phyloP scores from a whole-genome alignment of 805 yeast species.

The Ogataea nitratoaversa region DNA sequence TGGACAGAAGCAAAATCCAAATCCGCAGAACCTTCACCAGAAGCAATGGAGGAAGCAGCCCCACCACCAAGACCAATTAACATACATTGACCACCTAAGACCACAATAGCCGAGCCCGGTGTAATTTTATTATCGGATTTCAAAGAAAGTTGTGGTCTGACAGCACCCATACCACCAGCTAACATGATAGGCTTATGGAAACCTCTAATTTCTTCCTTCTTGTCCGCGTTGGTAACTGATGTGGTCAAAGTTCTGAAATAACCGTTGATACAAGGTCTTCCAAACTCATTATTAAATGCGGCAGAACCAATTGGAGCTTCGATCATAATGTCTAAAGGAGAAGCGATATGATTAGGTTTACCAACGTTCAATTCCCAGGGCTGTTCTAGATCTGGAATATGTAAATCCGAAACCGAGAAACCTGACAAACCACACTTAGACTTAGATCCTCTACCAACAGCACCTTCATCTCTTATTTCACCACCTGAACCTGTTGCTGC shows the following conservation, averaged over 20 bases:
- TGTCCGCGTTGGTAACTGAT: constrained; percentile 56
- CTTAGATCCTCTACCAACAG: constrained; percentile 97
- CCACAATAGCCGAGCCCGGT: constrained; percentile 88
- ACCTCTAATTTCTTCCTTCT: constrained; percentile 78
- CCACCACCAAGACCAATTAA: constrained; percentile 99
- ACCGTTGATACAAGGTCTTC: constrained; percentile 96
- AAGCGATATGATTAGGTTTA: constrained; percentile 88
- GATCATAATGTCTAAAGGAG: constrained; percentile 89
- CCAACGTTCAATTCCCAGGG: constrained; percentile 96
- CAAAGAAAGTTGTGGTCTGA: constrained; percentile 87
- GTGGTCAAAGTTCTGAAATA: constrained; percentile 95
- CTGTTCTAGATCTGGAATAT: constrained; percentile 78
- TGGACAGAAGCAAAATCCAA: constrained; percentile 98
- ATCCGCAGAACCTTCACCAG: constrained; percentile 94
- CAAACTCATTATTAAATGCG: constrained; percentile 97
- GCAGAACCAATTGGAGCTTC: constrained; percentile 98
- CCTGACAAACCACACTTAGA: constrained; percentile 96
- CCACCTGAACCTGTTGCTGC: constrained; percentile 99
- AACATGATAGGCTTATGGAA: constrained; percentile 99
- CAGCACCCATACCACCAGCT: constrained; percentile 99
- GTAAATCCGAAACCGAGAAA: constrained; percentile 83
- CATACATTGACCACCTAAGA: constrained; percentile 97
- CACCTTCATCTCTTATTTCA: constrained; percentile 99
- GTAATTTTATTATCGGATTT: constrained; percentile 78
- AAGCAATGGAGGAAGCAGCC: constrained; percentile 96